A percentile compares a stretch with the other conserved stretches of the same genome.
phyloP scores from a whole-genome alignment of 352 stramenopile species.

The Pythium aquatile region DNA sequence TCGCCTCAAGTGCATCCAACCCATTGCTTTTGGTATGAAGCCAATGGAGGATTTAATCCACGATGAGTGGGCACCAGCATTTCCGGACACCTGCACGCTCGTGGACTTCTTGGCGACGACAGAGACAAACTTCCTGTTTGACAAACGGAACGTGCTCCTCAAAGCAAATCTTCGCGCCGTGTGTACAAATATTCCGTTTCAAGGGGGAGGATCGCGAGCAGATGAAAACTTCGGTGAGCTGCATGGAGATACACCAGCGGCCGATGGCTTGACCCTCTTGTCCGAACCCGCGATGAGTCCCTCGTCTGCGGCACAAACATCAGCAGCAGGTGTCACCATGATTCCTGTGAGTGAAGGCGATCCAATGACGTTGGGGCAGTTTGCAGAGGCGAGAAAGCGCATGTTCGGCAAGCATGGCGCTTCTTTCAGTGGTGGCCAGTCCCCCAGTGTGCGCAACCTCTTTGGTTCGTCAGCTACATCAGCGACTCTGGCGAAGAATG shows the following conservation, averaged over 20 bases:
- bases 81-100: conserved; percentile 37
- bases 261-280: not conserved
- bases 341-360: conserved; percentile 18
- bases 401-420: conserved; percentile 18
- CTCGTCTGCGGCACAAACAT: no score
- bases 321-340: not conserved
- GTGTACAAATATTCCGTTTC: conserved; percentile 35
- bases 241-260: not conserved
- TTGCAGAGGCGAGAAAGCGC: conserved; percentile 33
- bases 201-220: conserved; percentile 11
- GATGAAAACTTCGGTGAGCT: conserved; percentile 11
- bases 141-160: conserved; percentile 37
- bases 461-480: conserved; percentile 15
- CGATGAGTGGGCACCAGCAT: conserved; percentile 40
- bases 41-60: conserved; percentile 25
- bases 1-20: conserved; percentile 37
- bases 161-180: conserved; percentile 32
- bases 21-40: conserved; percentile 44
- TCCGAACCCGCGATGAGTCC: not conserved
- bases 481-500: conserved; percentile 16
- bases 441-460: conserved; percentile 23
- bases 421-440: conserved; percentile 7
- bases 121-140: conserved; percentile 32
- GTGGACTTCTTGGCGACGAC: conserved; percentile 34
- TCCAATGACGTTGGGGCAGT: conserved; percentile 37